Evolutionary conservation across 163 green algal genomes (phyloP), one percentile per base, ranked within the genome.

Genomic region (Trebouxia gelatinosa): DNA sequence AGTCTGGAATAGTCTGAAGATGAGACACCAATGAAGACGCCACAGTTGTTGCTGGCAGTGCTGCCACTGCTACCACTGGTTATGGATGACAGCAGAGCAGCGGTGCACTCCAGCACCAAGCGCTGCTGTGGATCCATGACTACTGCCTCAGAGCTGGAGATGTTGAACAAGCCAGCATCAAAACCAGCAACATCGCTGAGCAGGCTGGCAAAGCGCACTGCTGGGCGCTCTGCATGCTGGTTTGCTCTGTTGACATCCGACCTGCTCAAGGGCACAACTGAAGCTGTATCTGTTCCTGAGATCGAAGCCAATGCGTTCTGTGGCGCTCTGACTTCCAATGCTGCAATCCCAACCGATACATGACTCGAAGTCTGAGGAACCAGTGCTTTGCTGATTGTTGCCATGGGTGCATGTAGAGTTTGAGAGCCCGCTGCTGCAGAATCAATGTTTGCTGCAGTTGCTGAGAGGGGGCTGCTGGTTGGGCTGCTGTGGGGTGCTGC

Each of bases 61-160:
- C 59, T 82, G 68, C 48, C 57, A 79, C 26, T 72, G 83, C 26
- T 67, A 50, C 78, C 64, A 78, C 70, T 17, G 62, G 72, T 32
- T 40, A n/a, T n/a, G n/a, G n/a, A n/a, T 84, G 3, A 78, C 62
- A 3, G 66, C 48, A 89, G 31, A 48, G 80, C 82, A 84, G 79
- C 28, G 57, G 78, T 66, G 31, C 46, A 71, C 64, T 93, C 84
- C 70, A 93, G 82, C 65, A 93, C 79, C 50, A 93, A 74, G n/a
- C 89, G 80, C 80, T 91, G 87, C 83, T 91, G 86, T 6, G 86
- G 68, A 76, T 93, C 89, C 81, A 91, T 91, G 16, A 85, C 48
- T n/a, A 84, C 78, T 1, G 85, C 85, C 66, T 92, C 88, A 4
- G 29, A 51, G 65, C 66, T 75, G 16, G 80, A 81, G 17, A 94